phyloP scores from a whole-genome alignment of 257 asterid genomes.

The Handroanthus guayacan region DNA sequence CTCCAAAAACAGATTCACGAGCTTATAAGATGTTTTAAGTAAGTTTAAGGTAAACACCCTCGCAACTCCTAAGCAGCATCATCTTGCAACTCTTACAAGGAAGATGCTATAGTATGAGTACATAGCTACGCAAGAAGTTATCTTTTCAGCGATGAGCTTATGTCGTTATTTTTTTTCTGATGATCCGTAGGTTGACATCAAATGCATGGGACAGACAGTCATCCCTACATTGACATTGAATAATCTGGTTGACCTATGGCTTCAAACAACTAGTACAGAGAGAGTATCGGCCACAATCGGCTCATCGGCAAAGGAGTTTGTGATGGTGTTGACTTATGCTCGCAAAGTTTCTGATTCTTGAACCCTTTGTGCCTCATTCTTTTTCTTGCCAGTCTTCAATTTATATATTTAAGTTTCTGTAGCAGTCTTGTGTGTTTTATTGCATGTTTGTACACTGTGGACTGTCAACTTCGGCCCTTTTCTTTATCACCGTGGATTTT shows the following conservation, averaged over 20 bases:
- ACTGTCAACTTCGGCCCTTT: neutral
- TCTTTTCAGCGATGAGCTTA: slow-evolving; percentile 4
- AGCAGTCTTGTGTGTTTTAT: neutral
- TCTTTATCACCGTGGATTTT: neutral
- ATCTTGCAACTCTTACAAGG: neutral
- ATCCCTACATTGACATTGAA: slow-evolving; percentile 54
- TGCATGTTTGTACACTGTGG: neutral
- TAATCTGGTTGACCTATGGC: slow-evolving; percentile 61
- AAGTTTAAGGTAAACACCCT: too few relatives aligned
- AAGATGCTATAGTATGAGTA: neutral
- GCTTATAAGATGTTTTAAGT: too few relatives aligned
- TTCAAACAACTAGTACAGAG: slow-evolving; percentile 50
- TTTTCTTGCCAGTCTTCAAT: slow-evolving; percentile 6
- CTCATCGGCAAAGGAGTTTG: slow-evolving; percentile 72
- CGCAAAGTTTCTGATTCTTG: slow-evolving; percentile 50
- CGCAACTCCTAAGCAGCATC: too few relatives aligned
- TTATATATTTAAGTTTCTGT: neutral
- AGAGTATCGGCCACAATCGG: slow-evolving; percentile 57
- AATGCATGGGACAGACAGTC: slow-evolving; percentile 66
- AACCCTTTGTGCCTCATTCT: slow-evolving; percentile 13
- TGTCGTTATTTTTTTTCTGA: slow-evolving; percentile 6
- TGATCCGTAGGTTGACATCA: slow-evolving; percentile 61
- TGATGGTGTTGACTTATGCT: slow-evolving; percentile 70
- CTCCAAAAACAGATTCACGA: too few relatives aligned
- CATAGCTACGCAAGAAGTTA: neutral